Evolutionary conservation across 139 green algal genomes (phyloP), one percentile per base, ranked within the genome.

Genomic region (Volvox africanus): DNA sequence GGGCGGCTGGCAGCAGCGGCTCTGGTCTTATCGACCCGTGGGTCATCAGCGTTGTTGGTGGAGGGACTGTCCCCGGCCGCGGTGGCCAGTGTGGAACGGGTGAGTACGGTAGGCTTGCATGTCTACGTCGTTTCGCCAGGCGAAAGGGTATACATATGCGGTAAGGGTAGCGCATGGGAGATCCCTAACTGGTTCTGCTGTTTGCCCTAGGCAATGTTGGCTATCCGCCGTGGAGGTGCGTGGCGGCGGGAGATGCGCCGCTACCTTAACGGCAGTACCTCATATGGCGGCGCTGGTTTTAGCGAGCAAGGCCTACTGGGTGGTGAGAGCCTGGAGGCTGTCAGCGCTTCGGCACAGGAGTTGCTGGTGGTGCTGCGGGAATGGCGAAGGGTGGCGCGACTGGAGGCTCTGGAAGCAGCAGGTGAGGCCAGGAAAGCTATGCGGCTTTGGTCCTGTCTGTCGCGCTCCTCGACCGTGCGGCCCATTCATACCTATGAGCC

Each of bases 261-360:
- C 1, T 89, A 82, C 69, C 44, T 89, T 44, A 61, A 61, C 69
- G 85, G 85, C 85, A 89, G n/a, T 30, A 89, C 85, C 36, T 68
- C 36, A 1, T 20, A 14, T 14, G 84, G 84, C 9, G 67, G 36
- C 12, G 67, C 2, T 80, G 83, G 35, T 35, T 33, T 22, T 14
- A 21, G 81, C 28, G 18, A 61, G 28, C 6, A 65, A 20, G 55
- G 61, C 61, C 18, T 33, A 24, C 37, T 16, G 12, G 78, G 36
- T 18, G 80, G 28, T 18, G 82, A 88, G 82, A 62, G 33, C 65
- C 65, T 88, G 61, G 61, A 79, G 16, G 33, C 62, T 1, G 82
- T 88, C 1, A 33, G 55, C 19, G 82, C 68, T 36, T 79, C 83
- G 36, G 67, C 67, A 21, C 35, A 5, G 67, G 83, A 89, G 83